Percentiles rank a stretch among this genome's conserved stretches.
phyloP scores from a whole-genome alignment of 2,329 filamentous ascomycete genomes.

The Colletotrichum endophyticum region DNA sequence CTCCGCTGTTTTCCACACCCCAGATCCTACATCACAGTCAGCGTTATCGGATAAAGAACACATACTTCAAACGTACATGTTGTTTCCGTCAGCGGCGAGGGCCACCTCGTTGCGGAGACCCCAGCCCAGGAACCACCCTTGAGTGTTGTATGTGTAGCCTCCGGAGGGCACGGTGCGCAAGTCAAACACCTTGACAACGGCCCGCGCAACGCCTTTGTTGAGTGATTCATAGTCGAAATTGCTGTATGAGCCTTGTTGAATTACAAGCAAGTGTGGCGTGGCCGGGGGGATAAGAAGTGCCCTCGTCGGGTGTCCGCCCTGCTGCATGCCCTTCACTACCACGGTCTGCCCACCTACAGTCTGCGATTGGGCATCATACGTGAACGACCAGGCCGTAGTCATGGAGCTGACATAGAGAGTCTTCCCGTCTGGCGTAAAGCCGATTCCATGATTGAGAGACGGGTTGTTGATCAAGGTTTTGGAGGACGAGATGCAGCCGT shows the following conservation, averaged over 20 bases:
- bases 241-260: constrained; percentile 42
- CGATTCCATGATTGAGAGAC: constrained; percentile 43
- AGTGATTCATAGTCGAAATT: constrained; percentile 42
- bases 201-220: constrained; percentile 36
- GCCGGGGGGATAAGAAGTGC: constrained; percentile 38
- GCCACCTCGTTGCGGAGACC: constrained; percentile 68
- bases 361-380: constrained; percentile 55
- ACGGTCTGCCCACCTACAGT: constrained; percentile 49
- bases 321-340: constrained; percentile 41
- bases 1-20: constrained; percentile 59
- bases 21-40: constrained; percentile 35
- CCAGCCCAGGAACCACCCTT: constrained; percentile 43
- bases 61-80: constrained; percentile 11
- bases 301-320: constrained; percentile 43
- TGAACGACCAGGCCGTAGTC: constrained; percentile 57
- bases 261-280: constrained; percentile 40
- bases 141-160: constrained; percentile 42
- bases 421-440: constrained; percentile 41
- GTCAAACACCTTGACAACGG: constrained; percentile 49
- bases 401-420: constrained; percentile 44
- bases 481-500: constrained; percentile 44
- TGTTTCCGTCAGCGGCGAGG: constrained; percentile 53
- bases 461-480: constrained; percentile 37
- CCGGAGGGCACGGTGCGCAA: constrained; percentile 35
- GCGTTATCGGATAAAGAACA: not conserved